Evolutionary conservation across 768 basidiomycete genomes (phyloP).

Genomic region (Brasilioporus rufonigricans): DNA sequence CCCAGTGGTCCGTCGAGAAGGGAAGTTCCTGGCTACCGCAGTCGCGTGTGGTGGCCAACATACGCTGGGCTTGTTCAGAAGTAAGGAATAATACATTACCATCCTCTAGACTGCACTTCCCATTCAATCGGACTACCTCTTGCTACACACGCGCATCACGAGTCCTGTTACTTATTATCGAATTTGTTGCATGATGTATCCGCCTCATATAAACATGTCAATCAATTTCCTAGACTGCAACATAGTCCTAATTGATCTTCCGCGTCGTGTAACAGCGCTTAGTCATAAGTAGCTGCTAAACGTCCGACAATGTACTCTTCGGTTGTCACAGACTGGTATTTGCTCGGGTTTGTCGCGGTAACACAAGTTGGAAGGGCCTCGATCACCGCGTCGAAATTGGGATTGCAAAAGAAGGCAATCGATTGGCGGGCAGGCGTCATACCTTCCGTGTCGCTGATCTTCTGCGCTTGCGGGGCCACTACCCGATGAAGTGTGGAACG

Average conservation of each 20-base stretch:
- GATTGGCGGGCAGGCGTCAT: slow-evolving; percentile 70
- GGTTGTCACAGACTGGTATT: slow-evolving; percentile 70
- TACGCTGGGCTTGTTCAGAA: slow-evolving; percentile 68
- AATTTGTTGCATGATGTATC: slow-evolving; percentile 16
- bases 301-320: slow-evolving; percentile 77
- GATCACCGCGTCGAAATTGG: slow-evolving; percentile 66
- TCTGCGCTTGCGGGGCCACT: slow-evolving; percentile 62
- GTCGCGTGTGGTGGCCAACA: slow-evolving; percentile 81
- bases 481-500: slow-evolving; percentile 83
- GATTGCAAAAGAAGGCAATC: slow-evolving; percentile 87
- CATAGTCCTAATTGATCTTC: background rate
- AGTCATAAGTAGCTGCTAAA: slow-evolving; percentile 56
- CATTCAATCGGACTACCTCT: slow-evolving; percentile 19
- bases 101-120: slow-evolving; percentile 10
- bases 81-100: slow-evolving; percentile 39
- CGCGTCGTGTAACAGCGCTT: slow-evolving; percentile 4
- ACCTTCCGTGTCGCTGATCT: slow-evolving; percentile 47
- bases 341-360: slow-evolving; percentile 44
- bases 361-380: slow-evolving; percentile 67
- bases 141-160: slow-evolving; percentile 17
- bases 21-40: slow-evolving; percentile 48
- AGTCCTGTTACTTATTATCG: slow-evolving; percentile 15
- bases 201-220: slow-evolving; percentile 14
- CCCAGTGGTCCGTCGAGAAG: slow-evolving; percentile 68
- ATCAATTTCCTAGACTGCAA: slow-evolving; percentile 7